Evolutionary conservation across 1,284 basidiomycete genomes (phyloP), one percentile per base, ranked within the genome.

Genomic region (Lentinula novae-zelandiae): DNA sequence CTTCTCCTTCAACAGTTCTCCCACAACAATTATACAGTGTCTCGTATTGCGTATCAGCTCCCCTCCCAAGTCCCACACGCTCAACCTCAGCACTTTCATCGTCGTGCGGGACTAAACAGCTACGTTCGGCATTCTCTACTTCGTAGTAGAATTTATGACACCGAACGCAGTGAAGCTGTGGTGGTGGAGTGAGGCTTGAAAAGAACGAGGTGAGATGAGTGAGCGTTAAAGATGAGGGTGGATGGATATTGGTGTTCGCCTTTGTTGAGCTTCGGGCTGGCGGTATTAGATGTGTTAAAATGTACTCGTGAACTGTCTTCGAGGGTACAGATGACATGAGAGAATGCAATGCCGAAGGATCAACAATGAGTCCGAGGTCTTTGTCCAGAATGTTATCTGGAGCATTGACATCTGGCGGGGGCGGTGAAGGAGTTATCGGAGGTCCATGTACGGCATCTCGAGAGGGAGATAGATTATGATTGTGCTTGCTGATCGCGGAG

Each of bases 11-110:
- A 9, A 84, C 84, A 0, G 81, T 84, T 68, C 80, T 78, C 6
- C 82, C 86, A 69, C 89, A 92, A 71, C 89, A 92, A 3, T 80
- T 82, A 81, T 83, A 92, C 1, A 85, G 72, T 67, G 79, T 80
- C 66, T 82, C 78, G 56, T 78, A 79, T 58, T 73, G 69, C 9
- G 71, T 71, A 63, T 63, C 65, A 20, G 49, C 44, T 12, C 57
- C 62, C 42, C 57, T 67, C 8, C 44, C 20, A 59, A 66, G 63
- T 12, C 71, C 69, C 2, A 78, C 73, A n/a, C 77, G 70, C 62
- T 78, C 76, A 0, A 80, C 78, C 39, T 75, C 72, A 0, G 79
- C 77, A 62, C 76, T 78, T 12, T 80, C 78, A 62, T 82, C 79
- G 54, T 80, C 78, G 62, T 80, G 78, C 1, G 73, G 74, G 3